A percentile compares a stretch with the other conserved stretches of the same genome.
phyloP scores from a whole-genome alignment of 768 basidiomycete genomes.

The Lactifluus piperatus region DNA sequence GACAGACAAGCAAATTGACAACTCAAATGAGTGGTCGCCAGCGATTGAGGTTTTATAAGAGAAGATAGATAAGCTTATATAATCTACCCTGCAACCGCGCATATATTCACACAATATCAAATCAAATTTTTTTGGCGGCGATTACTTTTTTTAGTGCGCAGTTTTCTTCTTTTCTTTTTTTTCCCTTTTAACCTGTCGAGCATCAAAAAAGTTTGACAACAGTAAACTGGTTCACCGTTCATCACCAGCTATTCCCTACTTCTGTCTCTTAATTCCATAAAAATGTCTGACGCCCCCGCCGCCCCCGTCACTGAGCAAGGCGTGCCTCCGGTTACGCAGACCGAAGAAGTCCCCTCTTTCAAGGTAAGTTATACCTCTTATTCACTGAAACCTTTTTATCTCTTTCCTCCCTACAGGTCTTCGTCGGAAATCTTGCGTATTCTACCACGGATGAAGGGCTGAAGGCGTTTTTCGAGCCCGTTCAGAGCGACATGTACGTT shows the following conservation, averaged over 20 bases:
- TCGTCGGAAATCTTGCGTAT: conserved; percentile 94
- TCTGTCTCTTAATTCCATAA: conserved; percentile 45
- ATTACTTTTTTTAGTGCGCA: conserved; percentile 13
- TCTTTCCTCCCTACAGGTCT: conserved; percentile 48
- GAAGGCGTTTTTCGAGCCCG: conserved; percentile 87
- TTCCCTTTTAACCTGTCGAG: neutral
- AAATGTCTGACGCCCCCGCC: conserved; percentile 89
- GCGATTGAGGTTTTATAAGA: no score
- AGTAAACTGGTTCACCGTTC: conserved; percentile 70
- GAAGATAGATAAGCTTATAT: neutral
- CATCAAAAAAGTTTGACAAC: conserved; percentile 54
- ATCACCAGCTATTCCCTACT: conserved; percentile 38
- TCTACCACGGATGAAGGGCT: conserved; percentile 91
- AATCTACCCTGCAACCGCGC: neutral
- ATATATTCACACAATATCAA: conserved; percentile 12
- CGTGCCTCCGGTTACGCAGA: conserved; percentile 73
- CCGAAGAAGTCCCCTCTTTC: conserved; percentile 71
- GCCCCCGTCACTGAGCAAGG: conserved; percentile 76
- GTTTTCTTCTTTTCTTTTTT: conserved; percentile 38
- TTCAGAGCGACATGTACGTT: conserved; percentile 80
- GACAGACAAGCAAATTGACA: neutral
- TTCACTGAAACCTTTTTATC: conserved; percentile 8
- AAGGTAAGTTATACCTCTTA: conserved; percentile 45
- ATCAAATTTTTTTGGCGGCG: no score
- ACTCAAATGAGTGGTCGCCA: neutral